Base-by-base conservation (phyloP, 2,329 filamentous ascomycete species). In the Botrytis paeoniae region DNA sequence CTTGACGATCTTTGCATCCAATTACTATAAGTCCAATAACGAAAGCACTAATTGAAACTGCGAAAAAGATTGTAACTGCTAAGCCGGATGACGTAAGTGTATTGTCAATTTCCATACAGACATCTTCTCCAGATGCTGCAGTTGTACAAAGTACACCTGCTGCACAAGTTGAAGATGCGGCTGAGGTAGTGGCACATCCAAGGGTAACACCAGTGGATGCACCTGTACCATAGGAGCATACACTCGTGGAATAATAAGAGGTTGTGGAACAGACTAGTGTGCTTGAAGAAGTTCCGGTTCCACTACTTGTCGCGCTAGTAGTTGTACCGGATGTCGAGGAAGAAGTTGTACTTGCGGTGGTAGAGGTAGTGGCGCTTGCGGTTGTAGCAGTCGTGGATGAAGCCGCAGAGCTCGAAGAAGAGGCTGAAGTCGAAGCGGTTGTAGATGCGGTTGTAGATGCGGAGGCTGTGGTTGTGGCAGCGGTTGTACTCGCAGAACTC, bases 221-320 rank as follows among this genome's bases (percentile, higher is more conserved):
- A n/a, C 71, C 71, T n/a, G 41, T 70, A 20, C 59, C 51, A n/a
- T 62, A 70, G n/a, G 71, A 73, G 29, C 71, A 73, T 25, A 57
- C 32, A 4, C 57, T 70, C 25, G 71, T 73, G 10, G 66, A 70
- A 37, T 62, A 60, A 18, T 48, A 61, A 12, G 32, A 63, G 12
- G 71, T 73, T 37, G 65, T 73, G 18, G 66, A 73, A 35, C 71
- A 73, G n/a, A 16, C 64, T 32, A 68, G 39, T 3, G 68, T 29
- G 37, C 51, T 70, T 22, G 41, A 29, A 35, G 43, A 51, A 20
- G 66, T 51, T 20, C 41, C 41, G 22, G 57, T 70, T 14, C 51
- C 41, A 9, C 59, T 71, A 14, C 37, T 63, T 18, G 48, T 66
- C 20, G 39, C 37, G 14, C 59, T 65, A 3, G 45, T 65, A 57